A percentile compares a stretch with the other conserved stretches of the same genome.
Evolutionary conservation across 257 asterid genomes (phyloP).

Genomic region (Solanum sejunctum): DNA sequence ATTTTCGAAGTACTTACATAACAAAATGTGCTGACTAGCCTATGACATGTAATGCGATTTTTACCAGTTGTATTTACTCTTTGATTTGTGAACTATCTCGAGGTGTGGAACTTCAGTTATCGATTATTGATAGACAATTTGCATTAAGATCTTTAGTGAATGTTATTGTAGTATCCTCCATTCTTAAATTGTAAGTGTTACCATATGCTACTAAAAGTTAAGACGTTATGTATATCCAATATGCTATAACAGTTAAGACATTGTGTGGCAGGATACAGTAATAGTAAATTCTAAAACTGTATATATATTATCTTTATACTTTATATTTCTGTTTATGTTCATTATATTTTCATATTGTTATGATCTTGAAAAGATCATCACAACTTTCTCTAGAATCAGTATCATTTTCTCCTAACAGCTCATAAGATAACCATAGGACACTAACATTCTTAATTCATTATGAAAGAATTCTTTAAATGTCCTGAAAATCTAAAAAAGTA

Average conservation of each 20-base stretch:
- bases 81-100: neutral
- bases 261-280: neutral
- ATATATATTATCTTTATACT: neutral
- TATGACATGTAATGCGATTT: neutral
- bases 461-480: neutral
- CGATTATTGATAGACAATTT: neutral
- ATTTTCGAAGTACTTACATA: neutral
- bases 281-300: neutral
- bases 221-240: neutral
- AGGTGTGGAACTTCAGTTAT: constrained; percentile 17
- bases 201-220: neutral
- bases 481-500: neutral
- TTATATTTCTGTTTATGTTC: neutral
- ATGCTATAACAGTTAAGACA: neutral
- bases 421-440: neutral
- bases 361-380: neutral
- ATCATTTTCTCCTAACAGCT: neutral
- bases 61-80: neutral
- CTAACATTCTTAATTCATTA: neutral
- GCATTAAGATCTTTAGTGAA: neutral
- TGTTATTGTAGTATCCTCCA: neutral
- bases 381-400: neutral
- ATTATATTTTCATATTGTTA: neutral
- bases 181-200: neutral
- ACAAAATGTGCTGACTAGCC: neutral